Evolutionary conservation across 176 grass and related monocot genomes (phyloP).

Genomic region (Musa acuminata): DNA sequence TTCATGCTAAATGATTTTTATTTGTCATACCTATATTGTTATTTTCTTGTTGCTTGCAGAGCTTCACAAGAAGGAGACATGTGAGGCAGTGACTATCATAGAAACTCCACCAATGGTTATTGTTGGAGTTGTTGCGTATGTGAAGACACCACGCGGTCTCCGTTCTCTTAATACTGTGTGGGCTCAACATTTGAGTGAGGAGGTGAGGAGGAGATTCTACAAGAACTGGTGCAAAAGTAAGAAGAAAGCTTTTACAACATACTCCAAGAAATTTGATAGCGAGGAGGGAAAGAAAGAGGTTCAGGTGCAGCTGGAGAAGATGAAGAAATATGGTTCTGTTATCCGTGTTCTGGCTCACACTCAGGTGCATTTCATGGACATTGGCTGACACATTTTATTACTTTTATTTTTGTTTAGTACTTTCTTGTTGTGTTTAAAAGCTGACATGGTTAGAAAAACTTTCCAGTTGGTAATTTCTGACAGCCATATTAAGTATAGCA

Average conservation of each 20-base stretch:
- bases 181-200: conserved; percentile 95
- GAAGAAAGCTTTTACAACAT: conserved; percentile 88
- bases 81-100: conserved; percentile 81
- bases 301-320: conserved; percentile 69
- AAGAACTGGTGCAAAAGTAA: conserved; percentile 98
- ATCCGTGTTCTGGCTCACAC: conserved; percentile 76
- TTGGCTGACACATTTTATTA: neutral
- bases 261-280: conserved; percentile 68
- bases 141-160: conserved; percentile 82
- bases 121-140: conserved; percentile 81
- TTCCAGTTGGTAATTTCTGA: neutral
- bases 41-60: conserved; percentile 30
- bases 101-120: conserved; percentile 75
- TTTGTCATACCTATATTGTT: neutral
- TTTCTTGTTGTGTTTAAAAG: neutral
- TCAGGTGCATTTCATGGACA: conserved; percentile 32
- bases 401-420: neutral
- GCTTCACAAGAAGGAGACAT: conserved; percentile 95
- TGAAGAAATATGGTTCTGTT: conserved; percentile 89
- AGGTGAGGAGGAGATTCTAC: conserved; percentile 80
- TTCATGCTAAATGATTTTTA: neutral
- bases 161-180: conserved; percentile 79
- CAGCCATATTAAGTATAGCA: no score
- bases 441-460: neutral
- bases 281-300: conserved; percentile 87